Conservation (phyloP, 148 eudicot species). For the Rhododendron ferrugineum region DNA sequence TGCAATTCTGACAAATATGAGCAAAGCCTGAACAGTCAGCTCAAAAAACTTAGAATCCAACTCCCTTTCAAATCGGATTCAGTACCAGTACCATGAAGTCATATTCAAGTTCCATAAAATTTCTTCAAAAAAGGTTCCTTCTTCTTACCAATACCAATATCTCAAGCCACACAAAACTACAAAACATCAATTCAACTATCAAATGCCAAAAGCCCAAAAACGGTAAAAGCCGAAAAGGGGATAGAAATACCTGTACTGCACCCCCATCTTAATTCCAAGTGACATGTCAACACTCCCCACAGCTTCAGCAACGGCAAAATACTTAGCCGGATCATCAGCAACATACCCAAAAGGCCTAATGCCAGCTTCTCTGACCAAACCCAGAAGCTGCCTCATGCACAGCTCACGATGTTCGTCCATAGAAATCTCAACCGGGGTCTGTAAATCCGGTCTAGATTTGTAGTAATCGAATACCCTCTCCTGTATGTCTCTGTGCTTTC, state of each 20-base stretch:
- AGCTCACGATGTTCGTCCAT: constrained; percentile 73
- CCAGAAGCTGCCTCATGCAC: constrained; percentile 58
- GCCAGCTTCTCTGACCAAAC: constrained; percentile 68
- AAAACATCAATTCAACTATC: neutral
- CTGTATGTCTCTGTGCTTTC: constrained; percentile 72
- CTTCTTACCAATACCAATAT: neutral
- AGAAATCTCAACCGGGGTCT: constrained; percentile 72
- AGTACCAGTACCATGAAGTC: neutral
- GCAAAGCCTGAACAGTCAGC: neutral
- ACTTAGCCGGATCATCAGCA: constrained; percentile 65
- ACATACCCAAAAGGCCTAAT: constrained; percentile 55
- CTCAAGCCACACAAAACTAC: neutral
- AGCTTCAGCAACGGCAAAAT: constrained; percentile 76
- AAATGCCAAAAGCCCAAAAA: neutral
- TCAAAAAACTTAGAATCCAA: neutral
- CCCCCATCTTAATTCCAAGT: constrained; percentile 82
- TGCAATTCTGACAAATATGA: neutral
- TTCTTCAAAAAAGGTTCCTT: neutral
- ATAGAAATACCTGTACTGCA: constrained; percentile 62
- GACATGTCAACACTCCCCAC: constrained; percentile 85
- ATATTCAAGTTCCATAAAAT: neutral
- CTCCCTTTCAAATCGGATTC: neutral
- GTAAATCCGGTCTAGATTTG: constrained; percentile 55
- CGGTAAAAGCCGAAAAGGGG: neutral
- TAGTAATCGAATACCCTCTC: constrained; percentile 54